These are phyloP conservation scores for Neurospora sublineolata DNA, from an alignment of 495 filamentous ascomycete species.

Conservation along the genomic window DNA sequence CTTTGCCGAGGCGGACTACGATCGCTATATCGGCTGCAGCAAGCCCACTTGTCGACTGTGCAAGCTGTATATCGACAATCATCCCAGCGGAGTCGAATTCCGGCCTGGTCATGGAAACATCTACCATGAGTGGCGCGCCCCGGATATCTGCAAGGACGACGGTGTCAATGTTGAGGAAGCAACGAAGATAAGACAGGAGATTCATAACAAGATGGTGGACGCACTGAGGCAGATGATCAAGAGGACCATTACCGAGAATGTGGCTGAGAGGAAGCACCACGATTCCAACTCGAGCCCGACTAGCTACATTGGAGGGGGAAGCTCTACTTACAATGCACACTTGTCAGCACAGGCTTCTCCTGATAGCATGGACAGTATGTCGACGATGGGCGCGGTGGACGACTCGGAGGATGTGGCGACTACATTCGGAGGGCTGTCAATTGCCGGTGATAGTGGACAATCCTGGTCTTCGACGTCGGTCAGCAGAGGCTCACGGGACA, in stretches of 20 bases:
- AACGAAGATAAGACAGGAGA: background rate
- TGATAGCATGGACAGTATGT: background rate
- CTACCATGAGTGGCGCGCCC: conserved; percentile 25
- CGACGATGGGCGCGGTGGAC: background rate
- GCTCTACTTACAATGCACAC: background rate
- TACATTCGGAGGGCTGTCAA: background rate
- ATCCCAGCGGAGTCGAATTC: conserved; percentile 11
- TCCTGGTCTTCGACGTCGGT: background rate
- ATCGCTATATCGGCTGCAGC: conserved; percentile 25
- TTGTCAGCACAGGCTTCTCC: background rate
- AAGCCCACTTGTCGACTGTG: conserved; percentile 32
- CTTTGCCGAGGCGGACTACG: conserved; percentile 15
- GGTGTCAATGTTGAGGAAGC: background rate
- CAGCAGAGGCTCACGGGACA: background rate
- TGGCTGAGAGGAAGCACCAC: background rate
- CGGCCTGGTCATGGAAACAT: conserved; percentile 22
- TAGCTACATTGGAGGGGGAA: background rate
- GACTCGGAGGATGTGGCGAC: background rate
- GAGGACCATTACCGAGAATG: background rate
- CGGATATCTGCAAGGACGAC: conserved; percentile 8
- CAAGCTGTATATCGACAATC: conserved; percentile 17
- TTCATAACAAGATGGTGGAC: conserved; percentile 4
- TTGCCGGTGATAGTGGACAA: background rate
- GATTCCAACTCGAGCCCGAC: conserved; percentile 12
- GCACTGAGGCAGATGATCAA: conserved; percentile 4